Conservation (phyloP, 139 green algal species). For the Eudorina sp. region DNA sequence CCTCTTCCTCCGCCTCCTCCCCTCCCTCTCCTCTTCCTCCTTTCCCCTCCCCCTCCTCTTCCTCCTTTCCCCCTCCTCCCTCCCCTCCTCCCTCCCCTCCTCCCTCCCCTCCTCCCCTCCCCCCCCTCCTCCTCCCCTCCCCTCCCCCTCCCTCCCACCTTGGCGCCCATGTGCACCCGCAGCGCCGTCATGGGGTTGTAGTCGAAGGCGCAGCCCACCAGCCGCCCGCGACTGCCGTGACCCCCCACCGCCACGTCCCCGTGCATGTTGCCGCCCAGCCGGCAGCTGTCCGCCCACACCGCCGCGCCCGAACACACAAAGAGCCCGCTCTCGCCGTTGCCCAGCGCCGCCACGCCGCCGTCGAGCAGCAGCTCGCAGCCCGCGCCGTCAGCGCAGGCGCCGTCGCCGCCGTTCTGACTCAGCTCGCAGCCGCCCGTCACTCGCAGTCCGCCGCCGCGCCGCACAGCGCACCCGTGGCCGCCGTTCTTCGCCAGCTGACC, state of each 20-base stretch:
- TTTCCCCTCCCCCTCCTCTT: too few relatives aligned
- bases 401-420: constrained; percentile 39
- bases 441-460: not conserved
- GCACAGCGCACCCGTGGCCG: not conserved
- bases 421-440: not conserved
- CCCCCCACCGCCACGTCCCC: constrained; percentile 38
- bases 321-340: constrained; percentile 15
- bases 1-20: too few relatives aligned
- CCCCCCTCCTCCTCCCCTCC: too few relatives aligned
- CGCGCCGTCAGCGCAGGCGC: constrained; percentile 1
- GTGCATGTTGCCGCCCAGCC: constrained; percentile 41
- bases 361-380: constrained; percentile 16
- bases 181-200: constrained; percentile 39
- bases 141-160: too few relatives aligned
- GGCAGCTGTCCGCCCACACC: constrained; percentile 6
- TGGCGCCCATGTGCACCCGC: constrained; percentile 39
- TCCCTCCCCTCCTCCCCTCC: too few relatives aligned
- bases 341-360: not conserved
- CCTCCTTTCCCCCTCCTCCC: too few relatives aligned
- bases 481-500: constrained; percentile 39
- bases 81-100: too few relatives aligned
- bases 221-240: not conserved
- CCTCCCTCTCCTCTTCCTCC: too few relatives aligned
- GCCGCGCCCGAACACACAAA: constrained; percentile 20
- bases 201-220: constrained; percentile 27